These are phyloP conservation scores for Hanseniaspora hatyaiensis DNA, from an alignment of 805 yeast genomes.

Conservation along the genomic window DNA sequence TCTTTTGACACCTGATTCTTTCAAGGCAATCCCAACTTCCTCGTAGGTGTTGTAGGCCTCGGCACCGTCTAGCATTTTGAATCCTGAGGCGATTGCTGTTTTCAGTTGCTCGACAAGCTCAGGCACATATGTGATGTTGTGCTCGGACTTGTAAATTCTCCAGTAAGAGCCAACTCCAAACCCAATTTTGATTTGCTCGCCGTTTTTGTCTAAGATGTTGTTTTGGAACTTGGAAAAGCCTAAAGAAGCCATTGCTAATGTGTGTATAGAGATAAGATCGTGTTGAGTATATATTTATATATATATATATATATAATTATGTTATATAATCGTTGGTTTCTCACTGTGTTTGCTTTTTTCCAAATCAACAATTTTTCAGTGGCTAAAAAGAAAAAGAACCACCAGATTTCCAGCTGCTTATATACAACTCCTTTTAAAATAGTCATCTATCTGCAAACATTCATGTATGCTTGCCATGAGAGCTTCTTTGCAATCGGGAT, in stretches of 20 bases:
- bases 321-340: no score
- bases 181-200: slow-evolving; percentile 24
- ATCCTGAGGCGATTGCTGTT: slow-evolving; percentile 41
- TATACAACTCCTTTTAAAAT: no score
- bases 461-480: no score
- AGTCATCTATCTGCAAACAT: no score
- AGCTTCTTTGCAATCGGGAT: no score
- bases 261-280: no score
- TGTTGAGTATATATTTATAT: no score
- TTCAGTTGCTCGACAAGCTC: slow-evolving; percentile 36
- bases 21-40: slow-evolving; percentile 45
- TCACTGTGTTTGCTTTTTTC: no score
- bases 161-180: slow-evolving; percentile 39
- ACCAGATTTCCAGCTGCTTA: no score
- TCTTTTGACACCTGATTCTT: slow-evolving; percentile 31
- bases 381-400: no score
- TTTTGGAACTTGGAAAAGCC: slow-evolving; percentile 6
- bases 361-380: no score
- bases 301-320: no score
- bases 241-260: neutral
- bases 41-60: slow-evolving; percentile 48
- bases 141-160: slow-evolving; percentile 28
- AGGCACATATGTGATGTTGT: slow-evolving; percentile 26
- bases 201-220: slow-evolving; percentile 13
- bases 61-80: slow-evolving; percentile 55